Conservation (phyloP, 768 basidiomycete species). For the Termitomyces sp. region DNA sequence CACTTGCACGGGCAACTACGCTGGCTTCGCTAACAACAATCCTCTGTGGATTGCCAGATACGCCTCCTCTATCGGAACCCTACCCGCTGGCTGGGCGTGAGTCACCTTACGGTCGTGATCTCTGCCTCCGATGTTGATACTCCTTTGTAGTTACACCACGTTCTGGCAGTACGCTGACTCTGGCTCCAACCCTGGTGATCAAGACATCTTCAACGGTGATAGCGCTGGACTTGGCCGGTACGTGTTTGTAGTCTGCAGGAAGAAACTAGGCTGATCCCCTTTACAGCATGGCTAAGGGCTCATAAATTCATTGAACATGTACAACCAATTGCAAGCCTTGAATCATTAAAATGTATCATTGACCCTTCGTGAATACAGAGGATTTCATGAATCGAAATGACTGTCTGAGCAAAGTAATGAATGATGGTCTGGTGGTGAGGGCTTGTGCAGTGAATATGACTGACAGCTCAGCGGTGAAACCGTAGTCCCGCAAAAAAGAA, state of each 20-base stretch:
- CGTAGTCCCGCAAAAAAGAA: no score
- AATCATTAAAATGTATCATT: not conserved
- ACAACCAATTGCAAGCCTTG: not conserved
- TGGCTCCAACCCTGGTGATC: conserved; percentile 54
- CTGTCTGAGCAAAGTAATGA: not conserved
- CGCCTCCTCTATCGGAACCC: conserved; percentile 42
- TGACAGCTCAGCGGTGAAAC: no score
- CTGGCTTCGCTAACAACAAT: conserved; percentile 43
- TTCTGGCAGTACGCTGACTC: conserved; percentile 63
- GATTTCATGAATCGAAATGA: not conserved
- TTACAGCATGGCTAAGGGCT: conserved; percentile 11
- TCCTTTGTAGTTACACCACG: conserved; percentile 35
- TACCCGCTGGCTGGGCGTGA: conserved; percentile 57
- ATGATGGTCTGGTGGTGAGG: not conserved
- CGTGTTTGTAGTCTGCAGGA: not conserved
- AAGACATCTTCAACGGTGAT: conserved; percentile 55
- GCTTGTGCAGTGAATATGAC: no score
- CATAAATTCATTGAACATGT: conserved; percentile 1
- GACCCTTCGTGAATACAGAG: not conserved
- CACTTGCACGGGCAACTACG: conserved; percentile 58
- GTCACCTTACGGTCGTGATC: conserved; percentile 8
- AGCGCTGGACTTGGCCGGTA: conserved; percentile 36
- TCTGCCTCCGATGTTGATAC: not conserved
- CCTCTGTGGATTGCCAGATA: conserved; percentile 63
- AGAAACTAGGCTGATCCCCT: not conserved